Evolutionary conservation across 164 flowering plant species (phyloP), one percentile per base, ranked within the genome.

Genomic region (Annona cherimola): DNA sequence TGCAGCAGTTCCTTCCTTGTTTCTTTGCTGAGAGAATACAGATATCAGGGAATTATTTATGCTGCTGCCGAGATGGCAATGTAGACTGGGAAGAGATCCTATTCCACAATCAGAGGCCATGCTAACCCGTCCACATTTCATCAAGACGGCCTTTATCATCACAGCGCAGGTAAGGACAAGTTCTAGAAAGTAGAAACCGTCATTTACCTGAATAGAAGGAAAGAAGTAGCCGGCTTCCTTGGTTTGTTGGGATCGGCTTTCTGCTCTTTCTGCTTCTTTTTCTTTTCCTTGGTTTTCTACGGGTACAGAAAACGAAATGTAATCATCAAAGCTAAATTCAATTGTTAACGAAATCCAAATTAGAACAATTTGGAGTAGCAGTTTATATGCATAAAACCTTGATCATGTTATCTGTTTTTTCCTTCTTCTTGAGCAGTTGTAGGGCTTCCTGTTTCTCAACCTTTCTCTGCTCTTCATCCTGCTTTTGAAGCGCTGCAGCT

Each of bases 391-490:
- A 67, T 42, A 2, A n/a, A 42, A 90, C 96, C 93, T 90, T 94
- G 64, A 94, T 90, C 9, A 92, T 76, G 68, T 82, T 87, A 42
- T 92, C 94, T 42, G 97, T 79, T 77, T 90, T 92, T 79, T 94
- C 98, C 72, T 94, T 94, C 86, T 92, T 94, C 84, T 88, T 94
- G 5, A 94, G 96, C 79, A 94, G 75, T 73, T 89, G 99, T 63
- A 94, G 40, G 19, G 97, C 99, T 78, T 94, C 99, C 59, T 86
- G 95, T 77, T 88, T 94, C 68, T 89, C 91, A 71, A 94, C 82
- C 71, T 92, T 94, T 89, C 83, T 80, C 62, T 71, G 77, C 75
- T 92, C 96, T 45, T 91, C 97, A 78, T 85, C 97, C 79, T 89
- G 91, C 78, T 59, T 81, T 68, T 78, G 80, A 9, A 75, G 80